Conservation (phyloP, 2,329 filamentous ascomycete genomes). For the Fusarium sp. region DNA sequence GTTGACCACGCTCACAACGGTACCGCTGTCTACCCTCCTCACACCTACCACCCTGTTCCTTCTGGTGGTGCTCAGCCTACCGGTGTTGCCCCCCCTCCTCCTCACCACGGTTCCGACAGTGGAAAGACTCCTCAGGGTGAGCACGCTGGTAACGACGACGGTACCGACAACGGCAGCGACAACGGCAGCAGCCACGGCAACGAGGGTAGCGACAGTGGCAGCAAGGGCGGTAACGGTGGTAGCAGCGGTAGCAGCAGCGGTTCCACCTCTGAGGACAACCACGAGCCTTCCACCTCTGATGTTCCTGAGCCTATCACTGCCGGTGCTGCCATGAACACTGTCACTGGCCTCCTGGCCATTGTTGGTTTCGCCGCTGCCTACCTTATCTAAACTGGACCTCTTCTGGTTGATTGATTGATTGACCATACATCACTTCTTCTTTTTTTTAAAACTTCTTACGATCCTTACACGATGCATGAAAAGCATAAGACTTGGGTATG, state of each 20-base stretch:
- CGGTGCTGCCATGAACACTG: conserved; percentile 49
- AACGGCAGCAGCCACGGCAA: background rate
- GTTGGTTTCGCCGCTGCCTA: conserved; percentile 56
- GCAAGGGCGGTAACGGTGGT: background rate
- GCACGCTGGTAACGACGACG: conserved; percentile 14
- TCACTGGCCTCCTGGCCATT: conserved; percentile 53
- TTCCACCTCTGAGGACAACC: conserved; percentile 27
- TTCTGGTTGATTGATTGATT: background rate
- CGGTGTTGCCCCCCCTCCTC: conserved; percentile 18
- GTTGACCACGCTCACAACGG: conserved; percentile 32
- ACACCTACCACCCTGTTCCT: conserved; percentile 39
- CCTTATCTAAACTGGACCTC: conserved; percentile 54
- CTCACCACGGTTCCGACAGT: conserved; percentile 31
- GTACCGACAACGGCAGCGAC: conserved; percentile 8
- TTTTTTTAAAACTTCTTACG: conserved; percentile 34
- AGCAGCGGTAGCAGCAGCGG: conserved; percentile 4
- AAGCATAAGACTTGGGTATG: conserved; percentile 36
- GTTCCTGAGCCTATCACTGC: conserved; percentile 43
- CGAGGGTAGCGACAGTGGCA: background rate
- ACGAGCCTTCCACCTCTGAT: conserved; percentile 28
- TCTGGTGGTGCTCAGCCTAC: conserved; percentile 36
- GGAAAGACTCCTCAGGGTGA: conserved; percentile 36
- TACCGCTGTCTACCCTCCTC: conserved; percentile 37
- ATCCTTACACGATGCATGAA: conserved; percentile 44
- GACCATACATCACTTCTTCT: background rate